phyloP scores from a whole-genome alignment of 1,284 basidiomycete species.

The Moesziomyces aphidis region DNA sequence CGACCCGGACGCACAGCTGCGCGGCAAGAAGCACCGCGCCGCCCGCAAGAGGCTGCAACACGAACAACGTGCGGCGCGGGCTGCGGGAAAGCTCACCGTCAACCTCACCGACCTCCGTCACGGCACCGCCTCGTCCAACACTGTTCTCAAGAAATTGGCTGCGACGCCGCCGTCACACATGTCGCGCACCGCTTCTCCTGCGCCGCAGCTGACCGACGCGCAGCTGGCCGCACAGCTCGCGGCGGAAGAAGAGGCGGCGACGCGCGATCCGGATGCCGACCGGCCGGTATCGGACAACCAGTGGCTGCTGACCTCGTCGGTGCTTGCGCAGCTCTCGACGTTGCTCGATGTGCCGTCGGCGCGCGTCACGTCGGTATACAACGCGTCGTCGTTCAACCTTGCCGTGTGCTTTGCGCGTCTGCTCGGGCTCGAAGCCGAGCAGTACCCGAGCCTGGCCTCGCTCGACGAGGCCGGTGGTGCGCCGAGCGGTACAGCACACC shows the following conservation, averaged over 20 bases:
- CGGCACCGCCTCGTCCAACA: slow-evolving; percentile 26
- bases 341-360: slow-evolving; percentile 49
- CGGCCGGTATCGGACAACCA: slow-evolving; percentile 55
- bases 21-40: slow-evolving; percentile 48
- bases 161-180: not conserved
- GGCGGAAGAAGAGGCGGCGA: slow-evolving; percentile 48
- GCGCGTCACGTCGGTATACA: slow-evolving; percentile 50
- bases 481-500: slow-evolving; percentile 39
- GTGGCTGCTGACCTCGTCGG: slow-evolving; percentile 65
- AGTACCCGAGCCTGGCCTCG: slow-evolving; percentile 27
- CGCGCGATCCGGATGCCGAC: slow-evolving; percentile 36
- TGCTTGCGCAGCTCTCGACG: slow-evolving; percentile 58
- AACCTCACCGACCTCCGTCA: slow-evolving; percentile 60
- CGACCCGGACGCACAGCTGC: slow-evolving; percentile 11
- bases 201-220: slow-evolving; percentile 45
- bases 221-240: slow-evolving; percentile 55
- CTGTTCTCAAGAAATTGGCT: slow-evolving; percentile 16
- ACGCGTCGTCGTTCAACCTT: slow-evolving; percentile 56
- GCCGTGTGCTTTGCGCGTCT: slow-evolving; percentile 48
- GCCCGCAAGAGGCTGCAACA: slow-evolving; percentile 35
- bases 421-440: slow-evolving; percentile 42
- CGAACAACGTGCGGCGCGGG: slow-evolving; percentile 20
- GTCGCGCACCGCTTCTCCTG: slow-evolving; percentile 6
- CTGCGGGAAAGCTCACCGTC: slow-evolving; percentile 28
- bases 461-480: slow-evolving; percentile 40